phyloP scores from a whole-genome alignment of 1,284 basidiomycete species.

The Ceratorhiza oryzae-sativae region DNA sequence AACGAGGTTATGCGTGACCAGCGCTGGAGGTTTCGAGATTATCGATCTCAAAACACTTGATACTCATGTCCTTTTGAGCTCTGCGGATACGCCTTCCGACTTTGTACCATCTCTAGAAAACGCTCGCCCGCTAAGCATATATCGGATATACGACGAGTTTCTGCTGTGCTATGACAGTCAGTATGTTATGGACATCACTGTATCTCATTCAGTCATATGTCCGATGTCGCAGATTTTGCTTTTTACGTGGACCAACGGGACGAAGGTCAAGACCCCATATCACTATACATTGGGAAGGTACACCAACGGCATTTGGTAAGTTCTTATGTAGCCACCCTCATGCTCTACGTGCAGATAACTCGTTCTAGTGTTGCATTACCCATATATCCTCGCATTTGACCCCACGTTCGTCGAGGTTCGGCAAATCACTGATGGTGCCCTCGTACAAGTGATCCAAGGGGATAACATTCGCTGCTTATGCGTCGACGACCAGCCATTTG shows the following conservation, averaged over 20 bases:
- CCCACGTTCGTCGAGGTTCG: constrained; percentile 96
- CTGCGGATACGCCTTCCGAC: constrained; percentile 87
- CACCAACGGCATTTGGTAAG: constrained; percentile 91
- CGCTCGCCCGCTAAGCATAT: constrained; percentile 94
- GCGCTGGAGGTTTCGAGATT: constrained; percentile 97
- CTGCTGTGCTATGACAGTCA: constrained; percentile 92
- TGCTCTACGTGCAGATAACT: too few relatives aligned
- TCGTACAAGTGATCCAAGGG: constrained; percentile 96
- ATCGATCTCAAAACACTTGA: constrained; percentile 97
- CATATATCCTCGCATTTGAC: constrained; percentile 97
- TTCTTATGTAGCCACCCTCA: too few relatives aligned
- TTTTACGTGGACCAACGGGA: constrained; percentile 99
- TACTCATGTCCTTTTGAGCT: constrained; percentile 95
- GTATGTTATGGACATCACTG: not conserved
- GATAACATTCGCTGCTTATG: constrained; percentile 89
- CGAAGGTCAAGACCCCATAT: constrained; percentile 90
- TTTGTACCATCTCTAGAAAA: constrained; percentile 82
- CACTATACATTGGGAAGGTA: constrained; percentile 97
- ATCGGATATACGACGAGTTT: constrained; percentile 96
- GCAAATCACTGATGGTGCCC: constrained; percentile 89
- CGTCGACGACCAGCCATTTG: constrained; percentile 73
- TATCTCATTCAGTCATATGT: not conserved
- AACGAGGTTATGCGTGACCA: constrained; percentile 96
- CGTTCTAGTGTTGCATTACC: constrained; percentile 85
- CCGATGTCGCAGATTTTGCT: constrained; percentile 79